Base-by-base conservation (phyloP, 768 basidiomycete genomes). In the Mrakia frigida region DNA sequence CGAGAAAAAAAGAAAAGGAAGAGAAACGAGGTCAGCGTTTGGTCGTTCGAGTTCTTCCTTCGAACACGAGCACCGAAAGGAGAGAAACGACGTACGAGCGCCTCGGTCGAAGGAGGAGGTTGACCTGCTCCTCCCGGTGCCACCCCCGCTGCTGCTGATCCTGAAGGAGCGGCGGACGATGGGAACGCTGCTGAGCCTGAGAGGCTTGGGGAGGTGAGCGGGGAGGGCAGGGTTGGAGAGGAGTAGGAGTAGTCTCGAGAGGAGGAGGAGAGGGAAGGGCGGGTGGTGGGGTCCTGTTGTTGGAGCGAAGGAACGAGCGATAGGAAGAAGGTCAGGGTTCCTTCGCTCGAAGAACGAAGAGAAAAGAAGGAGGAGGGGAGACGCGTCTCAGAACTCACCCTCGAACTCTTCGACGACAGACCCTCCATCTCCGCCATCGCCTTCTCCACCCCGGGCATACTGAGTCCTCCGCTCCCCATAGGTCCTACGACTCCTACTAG, bases 351-450 rank as follows among this genome's bases (percentile, higher is more conserved):
- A 9, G 31, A 7, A 25, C n/a, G 23, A 6, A 39, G 28, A 50
- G 28, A 71, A 37, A 10, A 31, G 28, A 71, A 16, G 18, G 46
- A 25, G n/a, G 31, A 71, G 46, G 50, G 14, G n/a, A n/a, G n/a
- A n/a, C 43, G 43, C 43, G 43, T 46, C 43, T 46, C 43, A 9
- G 18, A 46, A 7, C 63, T 68, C 33, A 43, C 52, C 13, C 43
- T 69, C 28, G n/a, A 46, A 43, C 43, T 43, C 46, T 16, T 61
- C 6, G 21, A 23, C n/a, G 63, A 39, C 23, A 21, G 78, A 70
- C 87, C 87, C 80, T 96, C 93, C 93, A 97, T 94, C 75, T 94
- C 93, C 31, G 87, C 87, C 75, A 97, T 87, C 1, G 92, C 94
- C 71, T 89, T 89, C 83, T 94, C 94, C 52, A 98, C 96, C 74